Evolutionary conservation across 306 rosid genomes (phyloP), one percentile per base, ranked within the genome.

Genomic region (Ormosia semicastrata): DNA sequence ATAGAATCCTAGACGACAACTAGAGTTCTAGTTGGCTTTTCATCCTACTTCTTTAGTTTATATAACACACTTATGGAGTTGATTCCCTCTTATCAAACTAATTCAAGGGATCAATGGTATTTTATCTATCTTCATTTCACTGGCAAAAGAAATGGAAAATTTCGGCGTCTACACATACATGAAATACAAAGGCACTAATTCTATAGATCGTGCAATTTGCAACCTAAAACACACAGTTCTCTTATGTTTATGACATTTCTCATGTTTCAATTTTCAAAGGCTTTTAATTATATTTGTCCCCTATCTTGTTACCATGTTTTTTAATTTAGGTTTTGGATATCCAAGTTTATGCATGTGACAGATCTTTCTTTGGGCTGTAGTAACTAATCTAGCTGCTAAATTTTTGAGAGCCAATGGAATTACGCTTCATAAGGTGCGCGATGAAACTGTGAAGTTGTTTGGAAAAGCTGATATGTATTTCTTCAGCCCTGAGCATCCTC

Each of bases 401-500:
- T 79, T 86, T 83, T 83, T 92, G 87, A 70, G 94, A 70, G 88
- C 85, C 52, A 80, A 84, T 73, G 97, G 92, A 75, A 80, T 92
- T 53, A 90, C 94, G 12, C 88, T 94, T 41, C 46, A 73, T 43
- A 84, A 85, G 75, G 97, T 90, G 81, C 92, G 92, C 4, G 95
- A 90, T 30, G 95, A 94, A 86, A 70, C 81, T 8, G 44, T 83
- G 49, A 92, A 89, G 86, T 52, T 88, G 58, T 89, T 84, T 67
- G 97, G 92, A 76, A 78, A 88, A 85, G 77, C 76, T 7, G 88
- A 90, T 72, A 32, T 36, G 76, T 88, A 29, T 83, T 66, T 44
- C 81, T 72, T 71, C 78, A 80, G 90, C 85, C 90, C 91, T 3
- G 91, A 85, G 88, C 94, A 84, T 87, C 97, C 97, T 68, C 88